Evolutionary conservation across 2,329 filamentous ascomycete genomes (phyloP), one percentile per base, ranked within the genome.

Genomic region (Trematosphaeria pertusa): DNA sequence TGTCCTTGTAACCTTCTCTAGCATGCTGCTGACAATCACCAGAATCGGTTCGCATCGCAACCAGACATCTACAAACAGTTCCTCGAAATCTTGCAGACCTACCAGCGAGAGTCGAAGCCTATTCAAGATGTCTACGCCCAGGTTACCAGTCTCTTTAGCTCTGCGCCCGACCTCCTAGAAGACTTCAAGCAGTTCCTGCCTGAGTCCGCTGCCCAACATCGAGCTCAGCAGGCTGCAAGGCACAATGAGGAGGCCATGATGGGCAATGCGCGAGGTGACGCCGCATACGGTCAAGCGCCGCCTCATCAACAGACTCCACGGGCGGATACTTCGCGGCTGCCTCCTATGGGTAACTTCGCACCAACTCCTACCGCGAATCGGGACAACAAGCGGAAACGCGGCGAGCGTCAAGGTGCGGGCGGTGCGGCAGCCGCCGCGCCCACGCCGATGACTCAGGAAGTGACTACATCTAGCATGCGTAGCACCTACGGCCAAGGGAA

Each of bases 61-160:
- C 94, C 94, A 5, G 94, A 99, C 70, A 97, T 99, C 53, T 99
- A 99, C 78, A 99, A 99, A 73, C 93, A 99, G 68, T 99, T 99
- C 67, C 81, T 99, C 21, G 94, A 99, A 71, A 99, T 99, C 37
- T 78, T 99, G 35, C 94, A 99, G 73, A 99, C 94, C 2, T 99
- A 99, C 64, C 94, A 99, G 73, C 85, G 94, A 46, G 94, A 99
- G 71, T 96, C 94, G 42, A 97, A 97, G 69, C 95, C 94, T 0
- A 99, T 99, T 28, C 92, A 97, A 70, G 94, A 99, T 72, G 94
- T 99, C 3, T 99, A 99, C 71, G 89, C 90, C 1, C 94, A 99
- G 72, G 94, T 99, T 18, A 99, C 95, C 0, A 88, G 88, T 22
- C 79, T 99, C 1, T 99, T 99, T 76, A 91, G 91, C 67, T 88